Evolutionary conservation across 306 rosid species (phyloP), one percentile per base, ranked within the genome.

Genomic region (Glycine latifolia): DNA sequence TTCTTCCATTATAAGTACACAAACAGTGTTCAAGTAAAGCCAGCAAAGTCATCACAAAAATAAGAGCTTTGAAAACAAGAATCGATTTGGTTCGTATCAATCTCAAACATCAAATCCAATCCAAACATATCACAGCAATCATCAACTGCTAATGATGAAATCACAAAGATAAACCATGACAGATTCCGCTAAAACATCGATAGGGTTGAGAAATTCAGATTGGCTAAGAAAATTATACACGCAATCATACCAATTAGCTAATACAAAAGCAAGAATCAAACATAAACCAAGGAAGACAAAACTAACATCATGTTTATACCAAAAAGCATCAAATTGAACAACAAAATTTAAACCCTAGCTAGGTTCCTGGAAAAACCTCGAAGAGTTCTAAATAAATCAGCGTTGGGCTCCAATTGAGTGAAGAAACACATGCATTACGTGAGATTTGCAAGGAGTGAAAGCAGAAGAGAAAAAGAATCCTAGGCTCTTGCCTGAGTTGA

Each of bases 331-430:
- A 47, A 26, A 80, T 58, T 39, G 16, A 50, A 77, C 77, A 39
- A 62, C 41, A 41, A 75, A 79, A 73, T 87, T 91, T 82, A 85
- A 89, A 88, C 91, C 92, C 92, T 88, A 87, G n/a, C n/a, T n/a
- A n/a, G n/a, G n/a, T n/a, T n/a, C n/a, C n/a, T n/a, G n/a, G n/a
- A n/a, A n/a, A n/a, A n/a, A n/a, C n/a, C n/a, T n/a, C n/a, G n/a
- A n/a, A n/a, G n/a, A n/a, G n/a, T n/a, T n/a, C n/a, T n/a, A n/a
- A n/a, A n/a, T n/a, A n/a, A n/a, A n/a, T n/a, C n/a, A n/a, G n/a
- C n/a, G n/a, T n/a, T n/a, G n/a, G n/a, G n/a, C n/a, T n/a, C n/a
- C n/a, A n/a, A n/a, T n/a, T n/a, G n/a, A n/a, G n/a, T n/a, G n/a
- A n/a, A n/a, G n/a, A n/a, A n/a, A n/a, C n/a, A n/a, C n/a, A n/a